phyloP scores from a whole-genome alignment of 257 asterid genomes.

The Leptodermis oblonga region DNA sequence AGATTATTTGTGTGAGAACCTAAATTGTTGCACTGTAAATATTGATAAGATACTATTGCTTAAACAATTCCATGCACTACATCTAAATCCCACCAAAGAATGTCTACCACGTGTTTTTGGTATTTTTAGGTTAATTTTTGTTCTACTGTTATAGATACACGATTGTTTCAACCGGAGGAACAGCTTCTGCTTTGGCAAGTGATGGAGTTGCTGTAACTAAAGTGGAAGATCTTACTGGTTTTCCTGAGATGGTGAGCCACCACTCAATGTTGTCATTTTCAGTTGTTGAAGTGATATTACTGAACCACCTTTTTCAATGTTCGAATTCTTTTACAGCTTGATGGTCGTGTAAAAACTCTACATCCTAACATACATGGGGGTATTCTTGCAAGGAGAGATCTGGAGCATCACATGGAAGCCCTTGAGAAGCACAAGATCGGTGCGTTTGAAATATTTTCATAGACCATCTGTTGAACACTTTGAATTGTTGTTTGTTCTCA shows the following conservation, averaged over 20 bases:
- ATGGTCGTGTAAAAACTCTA: constrained; percentile 97
- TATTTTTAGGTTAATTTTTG: background rate
- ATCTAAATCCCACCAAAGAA: background rate
- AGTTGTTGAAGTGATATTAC: background rate
- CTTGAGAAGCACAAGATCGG: constrained; percentile 78
- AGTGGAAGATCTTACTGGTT: constrained; percentile 87
- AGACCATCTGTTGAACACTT: background rate
- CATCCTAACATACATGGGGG: constrained; percentile 95
- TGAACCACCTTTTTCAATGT: background rate
- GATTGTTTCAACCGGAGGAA: constrained; percentile 97
- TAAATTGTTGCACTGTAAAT: background rate
- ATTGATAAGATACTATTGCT: background rate
- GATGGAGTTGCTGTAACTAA: constrained; percentile 80
- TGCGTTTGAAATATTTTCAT: constrained; percentile 23
- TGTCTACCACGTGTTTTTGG: constrained; percentile 3
- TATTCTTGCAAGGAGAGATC: constrained; percentile 94
- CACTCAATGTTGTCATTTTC: background rate
- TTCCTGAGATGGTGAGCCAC: constrained; percentile 83
- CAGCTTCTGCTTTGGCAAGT: constrained; percentile 73
- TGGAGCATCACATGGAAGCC: constrained; percentile 88
- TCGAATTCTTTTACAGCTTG: constrained; percentile 50
- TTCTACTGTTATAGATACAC: constrained; percentile 47
- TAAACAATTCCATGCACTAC: background rate
- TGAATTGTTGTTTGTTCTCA: background rate
- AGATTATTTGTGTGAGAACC: background rate